Conservation (phyloP, 2,329 filamentous ascomycete genomes). For the Ceratocystis eucalypticola region DNA sequence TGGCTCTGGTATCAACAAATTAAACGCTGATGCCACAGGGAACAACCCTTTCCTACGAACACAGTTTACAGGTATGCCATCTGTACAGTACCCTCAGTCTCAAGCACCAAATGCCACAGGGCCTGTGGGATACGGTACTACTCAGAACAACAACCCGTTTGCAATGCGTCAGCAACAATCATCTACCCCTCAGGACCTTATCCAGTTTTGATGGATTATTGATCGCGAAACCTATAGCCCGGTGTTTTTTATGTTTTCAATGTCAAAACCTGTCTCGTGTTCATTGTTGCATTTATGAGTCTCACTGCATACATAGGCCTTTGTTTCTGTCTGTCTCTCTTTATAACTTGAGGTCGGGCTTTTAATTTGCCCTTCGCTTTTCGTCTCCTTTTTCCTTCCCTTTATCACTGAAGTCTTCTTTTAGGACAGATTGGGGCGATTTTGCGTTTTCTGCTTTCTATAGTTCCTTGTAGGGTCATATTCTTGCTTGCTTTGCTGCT, state of each 20-base stretch:
- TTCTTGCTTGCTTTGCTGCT: background rate
- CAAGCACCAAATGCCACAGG: constrained; percentile 44
- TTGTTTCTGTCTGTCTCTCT: constrained; percentile 20
- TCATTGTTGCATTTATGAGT: background rate
- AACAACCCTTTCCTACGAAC: constrained; percentile 82
- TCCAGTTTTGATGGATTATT: constrained; percentile 40
- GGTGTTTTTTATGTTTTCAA: background rate
- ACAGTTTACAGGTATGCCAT: constrained; percentile 68
- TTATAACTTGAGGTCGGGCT: too few relatives aligned
- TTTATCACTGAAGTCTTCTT: too few relatives aligned
- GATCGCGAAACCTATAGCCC: background rate
- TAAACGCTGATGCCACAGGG: constrained; percentile 59
- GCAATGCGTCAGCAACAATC: constrained; percentile 33
- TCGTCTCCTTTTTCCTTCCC: constrained; percentile 11
- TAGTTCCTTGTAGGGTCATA: background rate
- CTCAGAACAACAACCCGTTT: constrained; percentile 43
- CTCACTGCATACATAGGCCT: constrained; percentile 19
- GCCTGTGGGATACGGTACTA: constrained; percentile 39
- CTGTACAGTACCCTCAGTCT: constrained; percentile 37
- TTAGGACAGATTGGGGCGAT: background rate
- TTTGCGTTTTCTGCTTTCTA: background rate
- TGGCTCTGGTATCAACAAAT: constrained; percentile 58
- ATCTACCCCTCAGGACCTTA: constrained; percentile 43
- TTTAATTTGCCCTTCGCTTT: constrained; percentile 16
- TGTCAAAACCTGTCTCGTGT: background rate